phyloP scores from a whole-genome alignment of 2,329 filamentous ascomycete genomes.

The Phyllosticta citribraziliensis region DNA sequence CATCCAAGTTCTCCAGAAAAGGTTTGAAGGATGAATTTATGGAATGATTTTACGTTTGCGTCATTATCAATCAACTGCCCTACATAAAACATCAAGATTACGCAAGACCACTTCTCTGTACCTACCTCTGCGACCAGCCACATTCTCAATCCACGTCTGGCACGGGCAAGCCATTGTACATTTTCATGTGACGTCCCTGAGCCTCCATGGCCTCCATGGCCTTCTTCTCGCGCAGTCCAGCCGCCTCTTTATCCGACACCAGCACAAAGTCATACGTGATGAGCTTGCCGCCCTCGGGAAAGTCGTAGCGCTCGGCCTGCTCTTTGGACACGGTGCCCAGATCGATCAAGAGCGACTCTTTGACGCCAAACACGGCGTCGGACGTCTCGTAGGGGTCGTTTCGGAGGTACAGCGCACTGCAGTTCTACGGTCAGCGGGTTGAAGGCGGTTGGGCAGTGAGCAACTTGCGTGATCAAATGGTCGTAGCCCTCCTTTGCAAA shows the following conservation, averaged over 20 bases:
- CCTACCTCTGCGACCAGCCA: background rate
- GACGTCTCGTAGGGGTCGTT: constrained; percentile 74
- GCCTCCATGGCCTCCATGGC: constrained; percentile 58
- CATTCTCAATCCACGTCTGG: constrained; percentile 51
- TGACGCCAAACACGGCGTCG: constrained; percentile 81
- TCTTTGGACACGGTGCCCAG: constrained; percentile 43
- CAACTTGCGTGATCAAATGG: constrained; percentile 67
- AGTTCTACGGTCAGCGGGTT: background rate
- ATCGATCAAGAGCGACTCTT: constrained; percentile 66
- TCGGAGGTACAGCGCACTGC: constrained; percentile 64
- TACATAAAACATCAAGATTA: background rate
- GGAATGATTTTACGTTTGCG: too few relatives aligned
- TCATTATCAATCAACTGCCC: background rate
- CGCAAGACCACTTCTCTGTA: background rate
- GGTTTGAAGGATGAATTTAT: too few relatives aligned
- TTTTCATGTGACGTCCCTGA: constrained; percentile 57
- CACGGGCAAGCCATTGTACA: constrained; percentile 67
- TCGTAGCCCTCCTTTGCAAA: constrained; percentile 73
- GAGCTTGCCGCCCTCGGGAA: constrained; percentile 53
- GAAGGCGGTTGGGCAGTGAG: background rate
- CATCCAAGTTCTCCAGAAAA: too few relatives aligned
- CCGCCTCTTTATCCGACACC: constrained; percentile 60
- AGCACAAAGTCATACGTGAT: constrained; percentile 70
- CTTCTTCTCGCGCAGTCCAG: constrained; percentile 53
- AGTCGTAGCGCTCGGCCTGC: constrained; percentile 51